These are phyloP conservation scores for Phialemoniopsis sp. DNA, from an alignment of 2,329 filamentous ascomycete genomes.

Conservation along the genomic window DNA sequence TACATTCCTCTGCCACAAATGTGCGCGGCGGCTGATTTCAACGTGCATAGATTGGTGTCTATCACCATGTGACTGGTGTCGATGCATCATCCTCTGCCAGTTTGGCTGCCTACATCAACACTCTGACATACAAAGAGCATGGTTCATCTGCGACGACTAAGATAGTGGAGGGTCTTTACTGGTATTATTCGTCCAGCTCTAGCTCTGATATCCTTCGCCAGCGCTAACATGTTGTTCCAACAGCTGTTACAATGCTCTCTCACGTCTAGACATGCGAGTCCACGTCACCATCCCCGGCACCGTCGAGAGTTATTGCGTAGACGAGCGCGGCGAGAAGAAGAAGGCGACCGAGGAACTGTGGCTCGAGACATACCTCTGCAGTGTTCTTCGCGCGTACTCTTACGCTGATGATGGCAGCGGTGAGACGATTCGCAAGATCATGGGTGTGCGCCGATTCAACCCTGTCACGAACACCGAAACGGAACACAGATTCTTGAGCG, in stretches of 20 bases:
- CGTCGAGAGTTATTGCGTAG: constrained; percentile 95
- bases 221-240: constrained; percentile 9
- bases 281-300: constrained; percentile 96
- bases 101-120: constrained; percentile 97
- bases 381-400: constrained; percentile 87
- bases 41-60: constrained; percentile 70
- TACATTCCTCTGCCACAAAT: constrained; percentile 1
- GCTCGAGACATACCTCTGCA: constrained; percentile 97
- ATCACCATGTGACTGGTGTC: constrained; percentile 96
- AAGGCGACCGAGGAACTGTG: constrained; percentile 91
- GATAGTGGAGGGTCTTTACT: constrained; percentile 91
- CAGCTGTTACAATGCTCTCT: constrained; percentile 98
- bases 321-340: constrained; percentile 92
- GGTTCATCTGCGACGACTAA: constrained; percentile 74
- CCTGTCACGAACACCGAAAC: constrained; percentile 97
- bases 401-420: constrained; percentile 95
- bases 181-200: constrained; percentile 52
- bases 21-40: constrained; percentile 8
- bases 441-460: constrained; percentile 96
- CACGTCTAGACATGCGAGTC: constrained; percentile 94
- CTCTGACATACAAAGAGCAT: constrained; percentile 83
- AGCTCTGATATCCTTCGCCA: background rate
- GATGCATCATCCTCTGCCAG: constrained; percentile 97
- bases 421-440: constrained; percentile 92
- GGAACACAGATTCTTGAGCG: constrained; percentile 92